These are phyloP conservation scores for Vicia sativa DNA, from an alignment of 306 rosid species.

Conservation along the genomic window DNA sequence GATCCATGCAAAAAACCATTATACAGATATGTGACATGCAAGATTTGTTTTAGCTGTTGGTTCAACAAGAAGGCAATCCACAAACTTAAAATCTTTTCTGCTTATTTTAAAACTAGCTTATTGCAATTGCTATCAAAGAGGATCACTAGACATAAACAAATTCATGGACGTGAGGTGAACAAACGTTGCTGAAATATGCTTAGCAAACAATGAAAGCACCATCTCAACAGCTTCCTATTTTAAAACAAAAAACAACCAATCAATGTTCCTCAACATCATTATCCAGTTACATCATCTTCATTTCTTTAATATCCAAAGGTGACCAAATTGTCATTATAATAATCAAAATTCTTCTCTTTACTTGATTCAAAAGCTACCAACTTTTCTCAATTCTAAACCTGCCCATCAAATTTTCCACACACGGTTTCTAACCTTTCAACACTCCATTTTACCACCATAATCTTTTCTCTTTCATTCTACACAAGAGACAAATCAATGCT, in stretches of 20 bases:
- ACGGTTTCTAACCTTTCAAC: constrained; percentile 41
- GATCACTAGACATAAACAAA: no score
- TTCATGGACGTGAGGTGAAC: constrained; percentile 27
- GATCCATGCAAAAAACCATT: neutral
- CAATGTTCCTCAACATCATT: constrained; percentile 44
- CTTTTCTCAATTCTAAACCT: constrained; percentile 34
- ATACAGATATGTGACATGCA: neutral
- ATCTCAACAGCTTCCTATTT: constrained; percentile 53
- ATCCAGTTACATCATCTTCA: constrained; percentile 42
- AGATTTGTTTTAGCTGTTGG: neutral
- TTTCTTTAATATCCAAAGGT: neutral
- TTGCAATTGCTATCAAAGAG: neutral
- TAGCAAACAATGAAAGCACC: constrained; percentile 47
- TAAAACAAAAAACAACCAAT: constrained; percentile 30
- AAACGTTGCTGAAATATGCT: constrained; percentile 31
- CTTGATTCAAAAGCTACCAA: constrained; percentile 46
- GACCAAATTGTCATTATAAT: constrained; percentile 37
- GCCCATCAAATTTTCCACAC: constrained; percentile 42
- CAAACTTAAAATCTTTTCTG: neutral
- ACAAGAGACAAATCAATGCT: constrained; percentile 58
- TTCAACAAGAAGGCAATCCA: neutral
- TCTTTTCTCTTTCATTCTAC: constrained; percentile 34
- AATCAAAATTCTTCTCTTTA: constrained; percentile 34
- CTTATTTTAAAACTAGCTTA: constrained; percentile 12
- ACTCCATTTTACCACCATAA: constrained; percentile 43